phyloP scores from a whole-genome alignment of 345 rosid species.

The Citrus glauca region DNA sequence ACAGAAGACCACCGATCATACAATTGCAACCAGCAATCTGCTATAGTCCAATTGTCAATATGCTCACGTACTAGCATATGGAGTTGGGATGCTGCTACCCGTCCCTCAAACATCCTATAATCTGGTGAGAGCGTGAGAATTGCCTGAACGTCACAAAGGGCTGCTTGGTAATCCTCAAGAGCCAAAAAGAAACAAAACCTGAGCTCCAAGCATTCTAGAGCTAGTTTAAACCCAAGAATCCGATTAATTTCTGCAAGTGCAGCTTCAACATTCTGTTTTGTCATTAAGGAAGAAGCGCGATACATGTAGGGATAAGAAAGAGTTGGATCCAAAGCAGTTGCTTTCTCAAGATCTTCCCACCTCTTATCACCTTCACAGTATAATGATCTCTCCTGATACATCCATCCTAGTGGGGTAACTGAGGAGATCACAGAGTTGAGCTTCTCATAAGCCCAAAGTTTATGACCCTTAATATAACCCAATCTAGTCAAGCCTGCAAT shows the following conservation, averaged over 20 bases:
- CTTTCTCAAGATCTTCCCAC: conserved; percentile 81
- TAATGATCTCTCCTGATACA: conserved; percentile 93
- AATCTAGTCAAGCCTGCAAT: conserved; percentile 86
- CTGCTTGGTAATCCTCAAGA: conserved; percentile 79
- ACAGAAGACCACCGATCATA: conserved; percentile 96
- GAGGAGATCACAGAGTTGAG: conserved; percentile 78
- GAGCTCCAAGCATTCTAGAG: conserved; percentile 92
- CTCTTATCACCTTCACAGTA: conserved; percentile 77
- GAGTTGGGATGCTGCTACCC: conserved; percentile 85
- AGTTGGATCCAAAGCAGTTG: conserved; percentile 87
- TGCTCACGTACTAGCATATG: conserved; percentile 90
- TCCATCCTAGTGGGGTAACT: conserved; percentile 72
- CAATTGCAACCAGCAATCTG: conserved; percentile 98
- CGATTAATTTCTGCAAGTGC: conserved; percentile 87
- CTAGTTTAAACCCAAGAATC: conserved; percentile 88
- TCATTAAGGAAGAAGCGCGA: conserved; percentile 81
- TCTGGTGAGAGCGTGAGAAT: conserved; percentile 83
- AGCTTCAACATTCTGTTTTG: conserved; percentile 63
- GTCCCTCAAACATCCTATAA: conserved; percentile 90
- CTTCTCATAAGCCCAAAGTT: conserved; percentile 66
- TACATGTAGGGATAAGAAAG: conserved; percentile 95
- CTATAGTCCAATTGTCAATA: conserved; percentile 85
- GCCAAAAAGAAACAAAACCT: conserved; percentile 91
- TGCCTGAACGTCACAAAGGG: conserved; percentile 92
- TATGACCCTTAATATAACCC: conserved; percentile 58